A percentile compares a stretch with the other conserved stretches of the same genome.
These are phyloP conservation scores for Saitozyma sp. DNA, from an alignment of 768 basidiomycete species.

Conservation along the genomic window DNA sequence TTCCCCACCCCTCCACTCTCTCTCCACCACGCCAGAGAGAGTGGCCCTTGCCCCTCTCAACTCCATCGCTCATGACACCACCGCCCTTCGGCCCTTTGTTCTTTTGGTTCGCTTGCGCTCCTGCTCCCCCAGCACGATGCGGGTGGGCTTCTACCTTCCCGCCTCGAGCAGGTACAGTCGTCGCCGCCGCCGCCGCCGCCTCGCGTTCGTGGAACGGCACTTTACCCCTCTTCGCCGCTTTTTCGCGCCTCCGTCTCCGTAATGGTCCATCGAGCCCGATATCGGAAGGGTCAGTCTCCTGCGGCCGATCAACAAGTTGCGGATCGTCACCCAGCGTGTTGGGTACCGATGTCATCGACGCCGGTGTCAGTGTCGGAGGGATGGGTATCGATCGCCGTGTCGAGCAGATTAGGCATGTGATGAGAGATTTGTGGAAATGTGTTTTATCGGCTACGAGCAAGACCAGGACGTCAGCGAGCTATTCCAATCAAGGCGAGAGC, in stretches of 20 bases:
- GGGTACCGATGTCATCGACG: neutral
- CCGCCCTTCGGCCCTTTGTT: neutral
- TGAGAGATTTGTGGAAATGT: conserved; percentile 21
- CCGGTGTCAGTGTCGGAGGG: conserved; percentile 12
- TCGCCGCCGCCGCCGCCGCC: neutral
- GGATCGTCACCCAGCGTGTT: no score
- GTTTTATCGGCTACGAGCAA: conserved; percentile 21
- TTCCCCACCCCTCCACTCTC: conserved; percentile 25
- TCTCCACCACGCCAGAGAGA: conserved; percentile 20
- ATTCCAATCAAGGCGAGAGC: no score
- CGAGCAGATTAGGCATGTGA: conserved; percentile 33
- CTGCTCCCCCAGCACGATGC: neutral
- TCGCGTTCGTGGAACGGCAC: conserved; percentile 27
- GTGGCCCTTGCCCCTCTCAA: conserved; percentile 14
- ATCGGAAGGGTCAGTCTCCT: neutral
- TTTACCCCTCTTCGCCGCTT: conserved; percentile 12
- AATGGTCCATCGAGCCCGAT: conserved; percentile 4
- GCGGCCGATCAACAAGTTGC: neutral
- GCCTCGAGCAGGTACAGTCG: neutral
- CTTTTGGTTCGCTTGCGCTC: no score
- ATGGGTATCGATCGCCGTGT: conserved; percentile 21
- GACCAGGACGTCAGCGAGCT: no score
- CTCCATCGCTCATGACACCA: neutral
- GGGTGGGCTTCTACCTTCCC: neutral
- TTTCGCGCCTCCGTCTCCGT: conserved; percentile 1